These are phyloP conservation scores for Rhodotorula toruloides DNA, from an alignment of 768 basidiomycete genomes.

Conservation along the genomic window DNA sequence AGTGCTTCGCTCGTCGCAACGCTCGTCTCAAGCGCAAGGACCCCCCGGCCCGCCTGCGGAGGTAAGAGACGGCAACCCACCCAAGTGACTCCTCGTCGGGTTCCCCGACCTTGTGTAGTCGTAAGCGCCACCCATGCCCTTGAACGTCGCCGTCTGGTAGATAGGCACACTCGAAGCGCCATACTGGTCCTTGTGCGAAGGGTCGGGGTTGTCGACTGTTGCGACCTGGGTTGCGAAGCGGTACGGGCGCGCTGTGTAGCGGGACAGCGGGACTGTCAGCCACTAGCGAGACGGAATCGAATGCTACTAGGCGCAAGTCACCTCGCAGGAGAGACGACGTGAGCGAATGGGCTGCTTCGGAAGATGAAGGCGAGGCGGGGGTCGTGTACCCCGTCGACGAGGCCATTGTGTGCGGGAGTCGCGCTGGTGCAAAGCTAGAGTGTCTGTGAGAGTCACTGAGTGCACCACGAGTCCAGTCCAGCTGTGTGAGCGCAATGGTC, in stretches of 20 bases:
- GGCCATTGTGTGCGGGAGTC: background rate
- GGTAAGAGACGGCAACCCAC: constrained; percentile 51
- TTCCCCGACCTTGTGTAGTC: constrained; percentile 95
- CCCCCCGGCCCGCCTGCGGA: no score
- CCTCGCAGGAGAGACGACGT: constrained; percentile 27
- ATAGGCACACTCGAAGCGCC: constrained; percentile 92
- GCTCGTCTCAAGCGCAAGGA: background rate
- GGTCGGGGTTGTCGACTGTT: constrained; percentile 78
- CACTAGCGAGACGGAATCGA: background rate
- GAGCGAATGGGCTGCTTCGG: constrained; percentile 13
- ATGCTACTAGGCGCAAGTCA: background rate
- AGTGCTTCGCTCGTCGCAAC: no score
- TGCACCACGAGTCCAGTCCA: no score
- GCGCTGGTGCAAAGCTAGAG: no score
- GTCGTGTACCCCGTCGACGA: constrained; percentile 7
- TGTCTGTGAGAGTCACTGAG: no score
- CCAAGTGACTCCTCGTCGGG: constrained; percentile 89
- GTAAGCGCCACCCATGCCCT: constrained; percentile 75
- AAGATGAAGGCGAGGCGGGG: background rate
- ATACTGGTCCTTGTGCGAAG: constrained; percentile 81
- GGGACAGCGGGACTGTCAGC: background rate
- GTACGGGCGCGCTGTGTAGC: constrained; percentile 16
- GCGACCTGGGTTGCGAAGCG: constrained; percentile 49
- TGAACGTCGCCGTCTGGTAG: constrained; percentile 97
- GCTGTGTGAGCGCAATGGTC: no score